Evolutionary conservation across 2,329 filamentous ascomycete species (phyloP).

Genomic region (Ophiobolus disseminans): DNA sequence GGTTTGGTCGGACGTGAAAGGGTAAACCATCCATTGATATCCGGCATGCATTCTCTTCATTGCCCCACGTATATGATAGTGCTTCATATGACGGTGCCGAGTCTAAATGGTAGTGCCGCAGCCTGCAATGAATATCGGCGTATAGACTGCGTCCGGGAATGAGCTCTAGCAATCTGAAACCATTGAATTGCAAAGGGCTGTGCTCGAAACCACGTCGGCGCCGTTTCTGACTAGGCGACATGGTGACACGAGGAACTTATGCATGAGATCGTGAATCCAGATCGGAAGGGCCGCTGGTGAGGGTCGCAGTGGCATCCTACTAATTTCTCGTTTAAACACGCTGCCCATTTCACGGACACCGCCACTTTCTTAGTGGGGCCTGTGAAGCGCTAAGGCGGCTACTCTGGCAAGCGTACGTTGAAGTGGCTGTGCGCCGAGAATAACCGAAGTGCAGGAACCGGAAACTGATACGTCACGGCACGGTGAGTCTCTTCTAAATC

Average conservation of each 20-base stretch:
- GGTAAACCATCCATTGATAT: conserved; percentile 7
- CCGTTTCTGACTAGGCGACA: conserved; percentile 11
- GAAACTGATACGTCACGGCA: too few species aligned
- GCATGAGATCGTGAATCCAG: not conserved
- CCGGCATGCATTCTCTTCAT: conserved; percentile 4
- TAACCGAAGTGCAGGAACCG: too few species aligned
- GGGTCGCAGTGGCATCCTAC: not conserved
- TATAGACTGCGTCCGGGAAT: conserved; percentile 6
- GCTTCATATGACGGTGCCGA: conserved; percentile 11
- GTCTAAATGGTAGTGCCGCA: conserved; percentile 8
- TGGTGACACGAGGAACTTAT: not conserved
- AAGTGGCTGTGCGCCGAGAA: too few species aligned
- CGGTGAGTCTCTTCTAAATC: too few species aligned
- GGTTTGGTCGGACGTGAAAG: conserved; percentile 9
- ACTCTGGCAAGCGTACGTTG: too few species aligned
- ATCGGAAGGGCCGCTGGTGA: not conserved
- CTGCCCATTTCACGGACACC: not conserved
- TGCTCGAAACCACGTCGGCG: conserved; percentile 12
- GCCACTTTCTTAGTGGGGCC: too few species aligned
- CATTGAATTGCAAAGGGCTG: conserved; percentile 9
- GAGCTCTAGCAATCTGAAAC: conserved; percentile 13
- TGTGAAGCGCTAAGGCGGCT: too few species aligned
- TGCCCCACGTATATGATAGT: not conserved
- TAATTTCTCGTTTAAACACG: not conserved
- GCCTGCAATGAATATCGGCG: conserved; percentile 15